Evolutionary conservation across 148 eudicot species (phyloP), one percentile per base, ranked within the genome.

Genomic region (Heliosperma pusillum): DNA sequence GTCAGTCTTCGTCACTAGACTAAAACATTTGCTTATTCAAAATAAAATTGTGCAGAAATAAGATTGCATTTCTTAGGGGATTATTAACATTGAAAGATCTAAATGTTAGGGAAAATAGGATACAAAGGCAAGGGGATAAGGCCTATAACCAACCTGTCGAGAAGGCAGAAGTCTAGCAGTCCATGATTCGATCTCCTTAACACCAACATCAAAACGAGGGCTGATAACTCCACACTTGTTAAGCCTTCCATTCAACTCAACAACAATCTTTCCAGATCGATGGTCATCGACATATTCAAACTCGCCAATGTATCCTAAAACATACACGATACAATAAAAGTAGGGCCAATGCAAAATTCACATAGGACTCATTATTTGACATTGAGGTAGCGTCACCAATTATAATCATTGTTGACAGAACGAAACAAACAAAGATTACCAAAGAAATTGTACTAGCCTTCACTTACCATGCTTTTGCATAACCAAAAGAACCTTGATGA

Each of bases 241-340:
- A 36, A 89, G 74, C 68, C 97, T 86, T 67, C 97, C 97, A 68
- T 91, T 91, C 79, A 91, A 84, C 72, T 91, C 97, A 66, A 92
- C 97, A 25, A 92, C 93, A 82, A 91, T 91, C 79, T 91, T 91
- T n/a, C 97, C 97, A 81, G 97, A 77, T 65, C 97, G 87, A 76
- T 91, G 97, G 79, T 91, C 97, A 82, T 91, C 97, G 22, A 91
- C 93, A 75, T 84, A 91, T 86, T 91, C 97, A 27, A 92, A 92
- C 79, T 92, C 97, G 27, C 97, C 97, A 72, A 92, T 92, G 87
- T 92, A 92, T 36, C 97, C 97, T 90, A 44, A 66, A 27, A 29
- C 2, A 58, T 20, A 20, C 13, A 60, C 3, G 13, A 21, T 12
- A 21, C 16, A 60, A 22, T 20, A 57, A 57, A n/a, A 57, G 21